Percentiles rank a stretch among this genome's conserved stretches.
These are phyloP conservation scores for Cyclaneusma minus DNA, from an alignment of 2,329 filamentous ascomycete species.

Conservation along the genomic window DNA sequence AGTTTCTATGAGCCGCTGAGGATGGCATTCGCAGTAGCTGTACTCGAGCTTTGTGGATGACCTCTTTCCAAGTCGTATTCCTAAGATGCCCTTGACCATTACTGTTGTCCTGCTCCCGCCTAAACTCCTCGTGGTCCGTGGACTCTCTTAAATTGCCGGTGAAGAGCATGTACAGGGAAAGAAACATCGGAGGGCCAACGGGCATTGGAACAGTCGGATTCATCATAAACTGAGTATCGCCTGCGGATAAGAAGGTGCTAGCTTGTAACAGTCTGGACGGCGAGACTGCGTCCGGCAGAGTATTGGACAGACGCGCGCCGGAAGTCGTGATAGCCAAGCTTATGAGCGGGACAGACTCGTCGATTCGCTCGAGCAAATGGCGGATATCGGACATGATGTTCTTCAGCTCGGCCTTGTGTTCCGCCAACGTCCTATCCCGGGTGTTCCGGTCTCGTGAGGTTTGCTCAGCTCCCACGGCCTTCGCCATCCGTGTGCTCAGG, in stretches of 20 bases:
- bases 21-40: slow-evolving; percentile 36
- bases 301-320: slow-evolving; percentile 70
- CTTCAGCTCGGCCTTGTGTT: slow-evolving; percentile 49
- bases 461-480: slow-evolving; percentile 51
- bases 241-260: slow-evolving; percentile 76
- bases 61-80: slow-evolving; percentile 76
- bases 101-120: slow-evolving; percentile 3
- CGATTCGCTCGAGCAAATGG: slow-evolving; percentile 59
- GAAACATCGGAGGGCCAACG: slow-evolving; percentile 70
- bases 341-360: slow-evolving; percentile 80
- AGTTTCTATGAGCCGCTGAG: not conserved
- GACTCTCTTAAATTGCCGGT: slow-evolving; percentile 47
- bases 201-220: slow-evolving; percentile 51
- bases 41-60: slow-evolving; percentile 81
- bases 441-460: slow-evolving; percentile 24
- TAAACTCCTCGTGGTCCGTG: slow-evolving; percentile 26
- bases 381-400: slow-evolving; percentile 63
- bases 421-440: slow-evolving; percentile 31
- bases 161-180: slow-evolving; percentile 94
- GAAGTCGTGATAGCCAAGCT: slow-evolving; percentile 91
- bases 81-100: slow-evolving; percentile 11
- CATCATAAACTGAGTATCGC: slow-evolving; percentile 67
- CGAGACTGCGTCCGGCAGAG: slow-evolving; percentile 67
- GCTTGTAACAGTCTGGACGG: slow-evolving; percentile 84
- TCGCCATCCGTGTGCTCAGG: slow-evolving; percentile 60